A percentile compares a stretch with the other conserved stretches of the same genome.
Conservation (phyloP, 129 eudicot genomes). For the Artemisia annua region DNA sequence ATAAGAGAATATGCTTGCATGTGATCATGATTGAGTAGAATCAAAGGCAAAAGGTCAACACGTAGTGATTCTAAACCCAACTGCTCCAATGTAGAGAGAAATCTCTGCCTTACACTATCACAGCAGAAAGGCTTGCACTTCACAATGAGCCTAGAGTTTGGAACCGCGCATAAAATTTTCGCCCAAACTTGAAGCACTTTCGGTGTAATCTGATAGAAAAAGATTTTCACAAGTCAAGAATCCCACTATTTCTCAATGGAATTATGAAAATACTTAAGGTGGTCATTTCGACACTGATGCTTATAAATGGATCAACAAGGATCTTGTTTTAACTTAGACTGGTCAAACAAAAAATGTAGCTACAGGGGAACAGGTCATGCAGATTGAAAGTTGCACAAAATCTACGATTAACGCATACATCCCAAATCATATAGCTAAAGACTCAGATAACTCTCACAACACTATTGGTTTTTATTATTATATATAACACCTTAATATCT, state of each 20-base stretch:
- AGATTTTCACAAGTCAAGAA: constrained; percentile 17
- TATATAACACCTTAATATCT: not conserved
- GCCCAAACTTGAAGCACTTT: constrained; percentile 97
- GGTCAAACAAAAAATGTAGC: not conserved
- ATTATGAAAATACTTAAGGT: not conserved
- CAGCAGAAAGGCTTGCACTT: constrained; percentile 97
- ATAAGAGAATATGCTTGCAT: constrained; percentile 97
- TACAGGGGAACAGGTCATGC: not conserved
- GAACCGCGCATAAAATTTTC: constrained; percentile 84
- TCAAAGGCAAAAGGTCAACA: constrained; percentile 91
- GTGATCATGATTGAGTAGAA: constrained; percentile 92
- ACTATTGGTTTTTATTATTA: too few relatives aligned
- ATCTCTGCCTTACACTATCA: constrained; percentile 81
- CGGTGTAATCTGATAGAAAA: constrained; percentile 72
- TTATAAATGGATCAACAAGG: not conserved
- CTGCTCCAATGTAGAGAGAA: constrained; percentile 86
- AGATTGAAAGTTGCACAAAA: not conserved
- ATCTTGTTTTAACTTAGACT: not conserved
- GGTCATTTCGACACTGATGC: not conserved
- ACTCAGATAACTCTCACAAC: not conserved
- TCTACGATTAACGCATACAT: not conserved
- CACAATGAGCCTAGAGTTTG: constrained; percentile 89
- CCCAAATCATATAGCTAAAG: not conserved
- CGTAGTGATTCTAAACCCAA: constrained; percentile 91
- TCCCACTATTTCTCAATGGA: constrained; percentile 7